These are phyloP conservation scores for Lipomyces chichibuensis DNA, from an alignment of 805 yeast species.

Conservation along the genomic window DNA sequence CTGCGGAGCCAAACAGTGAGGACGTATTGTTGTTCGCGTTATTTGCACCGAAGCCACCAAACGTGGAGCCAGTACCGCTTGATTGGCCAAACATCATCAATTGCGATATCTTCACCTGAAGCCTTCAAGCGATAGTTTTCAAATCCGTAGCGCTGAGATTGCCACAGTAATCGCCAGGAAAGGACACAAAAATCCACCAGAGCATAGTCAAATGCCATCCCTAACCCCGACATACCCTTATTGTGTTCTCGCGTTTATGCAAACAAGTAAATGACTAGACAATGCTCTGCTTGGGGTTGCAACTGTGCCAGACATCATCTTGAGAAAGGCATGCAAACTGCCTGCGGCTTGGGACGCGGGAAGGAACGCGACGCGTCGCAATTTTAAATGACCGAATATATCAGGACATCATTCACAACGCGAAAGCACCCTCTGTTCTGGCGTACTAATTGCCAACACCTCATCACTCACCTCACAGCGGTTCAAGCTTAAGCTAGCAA, in stretches of 20 bases:
- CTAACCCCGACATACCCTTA: not conserved
- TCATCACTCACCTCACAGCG: not conserved
- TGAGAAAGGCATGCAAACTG: not conserved
- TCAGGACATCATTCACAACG: not conserved
- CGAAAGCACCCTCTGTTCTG: not conserved
- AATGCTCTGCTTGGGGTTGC: not conserved
- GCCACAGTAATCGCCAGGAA: not conserved
- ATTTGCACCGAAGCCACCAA: constrained; percentile 33
- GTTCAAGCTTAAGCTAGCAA: not conserved
- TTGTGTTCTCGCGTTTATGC: constrained; percentile 17
- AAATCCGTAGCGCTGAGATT: not conserved
- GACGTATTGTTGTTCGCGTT: constrained; percentile 24
- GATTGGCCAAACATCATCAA: constrained; percentile 32
- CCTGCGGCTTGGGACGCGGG: not conserved
- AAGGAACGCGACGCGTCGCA: not conserved
- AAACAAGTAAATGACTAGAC: not conserved
- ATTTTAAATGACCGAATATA: not conserved
- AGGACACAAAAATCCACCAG: not conserved
- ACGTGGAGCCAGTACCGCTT: constrained; percentile 33
- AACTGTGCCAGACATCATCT: not conserved
- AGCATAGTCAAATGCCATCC: not conserved
- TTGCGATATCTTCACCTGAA: not conserved
- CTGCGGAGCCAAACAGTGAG: constrained; percentile 25
- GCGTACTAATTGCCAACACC: not conserved
- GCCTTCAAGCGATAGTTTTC: not conserved